Percentiles rank a stretch among this genome's conserved stretches.
phyloP scores from a whole-genome alignment of 139 green algal species.

The Micractinium conductrix region DNA sequence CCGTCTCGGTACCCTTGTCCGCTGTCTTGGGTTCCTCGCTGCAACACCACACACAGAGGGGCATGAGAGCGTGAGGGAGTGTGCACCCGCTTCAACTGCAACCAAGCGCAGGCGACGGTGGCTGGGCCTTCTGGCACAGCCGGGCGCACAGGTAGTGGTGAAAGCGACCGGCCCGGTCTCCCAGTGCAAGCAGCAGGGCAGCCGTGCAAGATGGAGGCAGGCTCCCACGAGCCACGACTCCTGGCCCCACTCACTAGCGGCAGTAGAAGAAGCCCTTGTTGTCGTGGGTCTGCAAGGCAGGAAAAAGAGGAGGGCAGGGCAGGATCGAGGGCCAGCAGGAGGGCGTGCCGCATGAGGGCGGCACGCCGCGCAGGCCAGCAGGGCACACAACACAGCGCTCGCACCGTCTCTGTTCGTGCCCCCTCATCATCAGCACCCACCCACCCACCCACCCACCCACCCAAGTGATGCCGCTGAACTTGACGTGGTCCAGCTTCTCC shows the following conservation, averaged over 20 bases:
- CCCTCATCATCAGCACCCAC: too few relatives aligned
- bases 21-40: constrained; percentile 42
- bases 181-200: neutral
- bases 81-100: too few relatives aligned
- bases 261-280: constrained; percentile 93
- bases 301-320: neutral
- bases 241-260: too few relatives aligned
- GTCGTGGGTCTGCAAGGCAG: constrained; percentile 19
- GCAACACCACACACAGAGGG: constrained; percentile 41
- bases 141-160: neutral
- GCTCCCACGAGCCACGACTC: too few relatives aligned
- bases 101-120: neutral
- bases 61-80: neutral
- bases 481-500: constrained; percentile 87
- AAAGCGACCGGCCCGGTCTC: neutral
- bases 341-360: too few relatives aligned
- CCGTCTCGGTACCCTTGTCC: constrained; percentile 87
- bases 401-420: too few relatives aligned
- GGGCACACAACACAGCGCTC: too few relatives aligned
- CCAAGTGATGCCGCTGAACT: constrained; percentile 63
- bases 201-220: too few relatives aligned
- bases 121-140: neutral
- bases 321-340: too few relatives aligned
- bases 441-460: too few relatives aligned
- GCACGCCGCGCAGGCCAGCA: too few relatives aligned